Conservation (phyloP, 106 monocot species). For the Posidonia australis region DNA sequence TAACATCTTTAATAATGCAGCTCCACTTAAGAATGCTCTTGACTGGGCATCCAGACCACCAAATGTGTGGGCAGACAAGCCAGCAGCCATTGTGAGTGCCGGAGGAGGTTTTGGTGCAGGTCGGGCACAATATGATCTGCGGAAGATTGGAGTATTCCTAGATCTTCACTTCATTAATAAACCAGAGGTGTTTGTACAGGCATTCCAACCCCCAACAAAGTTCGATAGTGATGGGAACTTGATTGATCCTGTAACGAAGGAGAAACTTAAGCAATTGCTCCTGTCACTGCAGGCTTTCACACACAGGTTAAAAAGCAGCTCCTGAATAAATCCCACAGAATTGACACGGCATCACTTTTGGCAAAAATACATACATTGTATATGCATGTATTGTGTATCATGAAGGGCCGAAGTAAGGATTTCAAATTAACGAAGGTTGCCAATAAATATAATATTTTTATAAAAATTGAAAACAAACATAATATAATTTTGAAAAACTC, state of each 20-base stretch:
- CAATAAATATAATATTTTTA: no score
- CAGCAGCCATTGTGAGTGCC: constrained; percentile 37
- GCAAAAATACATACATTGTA: no score
- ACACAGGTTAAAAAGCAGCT: constrained; percentile 9
- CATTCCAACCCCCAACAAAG: constrained; percentile 26
- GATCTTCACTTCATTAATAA: constrained; percentile 59
- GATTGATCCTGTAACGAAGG: constrained; percentile 26
- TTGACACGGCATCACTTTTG: no score
- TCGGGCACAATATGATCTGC: constrained; percentile 37
- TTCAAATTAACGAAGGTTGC: no score
- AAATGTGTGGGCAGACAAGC: constrained; percentile 41
- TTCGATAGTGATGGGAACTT: constrained; percentile 41
- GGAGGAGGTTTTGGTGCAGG: constrained; percentile 38
- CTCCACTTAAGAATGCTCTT: constrained; percentile 47
- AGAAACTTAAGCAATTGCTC: constrained; percentile 26
- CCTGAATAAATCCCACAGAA: neutral
- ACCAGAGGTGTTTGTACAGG: constrained; percentile 31
- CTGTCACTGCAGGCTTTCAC: constrained; percentile 32
- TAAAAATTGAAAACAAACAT: no score
- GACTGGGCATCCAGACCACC: constrained; percentile 50
- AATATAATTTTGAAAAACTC: no score
- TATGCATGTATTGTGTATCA: no score
- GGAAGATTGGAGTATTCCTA: constrained; percentile 38
- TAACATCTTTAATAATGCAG: no score
- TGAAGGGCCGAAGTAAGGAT: no score